Conservation (phyloP, 176 grass and related monocot species). For the Triticum dicoccoides region DNA sequence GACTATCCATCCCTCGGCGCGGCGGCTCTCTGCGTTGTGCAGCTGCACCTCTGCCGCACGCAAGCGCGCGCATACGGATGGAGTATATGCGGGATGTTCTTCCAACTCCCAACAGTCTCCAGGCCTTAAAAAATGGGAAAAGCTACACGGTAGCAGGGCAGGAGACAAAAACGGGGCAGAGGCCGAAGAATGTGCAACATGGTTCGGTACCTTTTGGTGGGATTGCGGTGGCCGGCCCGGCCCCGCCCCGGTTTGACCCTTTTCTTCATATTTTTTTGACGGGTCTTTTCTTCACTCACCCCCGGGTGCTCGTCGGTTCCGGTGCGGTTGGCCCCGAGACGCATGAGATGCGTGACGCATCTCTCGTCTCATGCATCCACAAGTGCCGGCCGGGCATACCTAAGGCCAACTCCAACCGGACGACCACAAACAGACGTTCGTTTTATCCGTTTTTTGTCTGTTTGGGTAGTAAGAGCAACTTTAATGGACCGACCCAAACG, state of each 20-base stretch:
- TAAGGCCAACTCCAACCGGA: no score
- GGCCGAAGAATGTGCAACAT: slow-evolving; percentile 3
- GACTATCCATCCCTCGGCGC: background rate
- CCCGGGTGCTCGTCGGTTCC: background rate
- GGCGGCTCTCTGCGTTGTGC: background rate
- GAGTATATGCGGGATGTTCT: background rate
- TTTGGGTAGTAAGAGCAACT: no score
- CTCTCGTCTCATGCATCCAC: no score
- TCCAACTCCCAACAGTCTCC: background rate
- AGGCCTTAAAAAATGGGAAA: background rate
- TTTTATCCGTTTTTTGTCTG: no score
- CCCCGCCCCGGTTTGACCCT: background rate
- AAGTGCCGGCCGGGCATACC: no score
- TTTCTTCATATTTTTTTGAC: background rate
- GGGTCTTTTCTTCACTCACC: background rate
- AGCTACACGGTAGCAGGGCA: no score
- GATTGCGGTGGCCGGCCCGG: background rate
- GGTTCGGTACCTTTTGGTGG: background rate
- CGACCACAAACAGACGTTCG: no score
- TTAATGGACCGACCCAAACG: no score
- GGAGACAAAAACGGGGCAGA: slow-evolving; percentile 19
- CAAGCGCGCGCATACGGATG: background rate
- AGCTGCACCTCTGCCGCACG: background rate
- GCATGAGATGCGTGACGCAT: no score
- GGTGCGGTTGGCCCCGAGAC: background rate